Evolutionary conservation across 768 basidiomycete genomes (phyloP).

Genomic region (Lactarius pseudohatsudake): DNA sequence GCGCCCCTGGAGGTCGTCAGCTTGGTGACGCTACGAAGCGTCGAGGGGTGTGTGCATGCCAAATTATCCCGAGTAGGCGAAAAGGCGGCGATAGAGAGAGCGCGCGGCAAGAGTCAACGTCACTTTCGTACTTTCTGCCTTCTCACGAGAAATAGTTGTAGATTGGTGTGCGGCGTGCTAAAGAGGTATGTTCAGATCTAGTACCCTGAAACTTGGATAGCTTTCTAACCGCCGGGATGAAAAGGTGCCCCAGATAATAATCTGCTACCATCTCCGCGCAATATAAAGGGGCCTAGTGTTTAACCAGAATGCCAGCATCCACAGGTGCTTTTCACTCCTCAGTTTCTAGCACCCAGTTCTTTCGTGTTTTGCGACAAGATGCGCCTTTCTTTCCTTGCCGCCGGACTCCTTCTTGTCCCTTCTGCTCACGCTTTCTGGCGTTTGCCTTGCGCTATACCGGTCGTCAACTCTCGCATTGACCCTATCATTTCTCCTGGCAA

Average conservation of each 20-base stretch:
- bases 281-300: conserved; percentile 15
- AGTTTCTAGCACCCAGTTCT: not conserved
- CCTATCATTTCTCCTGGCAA: conserved; percentile 21
- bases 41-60: conserved; percentile 9
- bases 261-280: not conserved
- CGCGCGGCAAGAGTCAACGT: conserved; percentile 1
- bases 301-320: conserved; percentile 5
- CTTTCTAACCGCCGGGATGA: conserved; percentile 11
- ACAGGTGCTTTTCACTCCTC: conserved; percentile 11
- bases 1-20: not conserved
- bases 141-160: conserved; percentile 1
- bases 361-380: conserved; percentile 1
- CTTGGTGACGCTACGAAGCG: conserved; percentile 7
- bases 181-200: conserved; percentile 15
- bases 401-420: conserved; percentile 15
- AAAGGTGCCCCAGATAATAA: conserved; percentile 11
- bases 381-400: conserved; percentile 15
- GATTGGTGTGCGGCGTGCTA: conserved; percentile 12
- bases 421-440: conserved; percentile 23
- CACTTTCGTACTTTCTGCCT: conserved; percentile 17
- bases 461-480: conserved; percentile 23
- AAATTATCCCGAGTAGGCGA: conserved; percentile 14
- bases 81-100: conserved; percentile 21
- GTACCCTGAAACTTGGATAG: conserved; percentile 7
- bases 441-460: conserved; percentile 20